Evolutionary conservation across 2,329 filamentous ascomycete species (phyloP).

Genomic region (Fusarium sp.): DNA sequence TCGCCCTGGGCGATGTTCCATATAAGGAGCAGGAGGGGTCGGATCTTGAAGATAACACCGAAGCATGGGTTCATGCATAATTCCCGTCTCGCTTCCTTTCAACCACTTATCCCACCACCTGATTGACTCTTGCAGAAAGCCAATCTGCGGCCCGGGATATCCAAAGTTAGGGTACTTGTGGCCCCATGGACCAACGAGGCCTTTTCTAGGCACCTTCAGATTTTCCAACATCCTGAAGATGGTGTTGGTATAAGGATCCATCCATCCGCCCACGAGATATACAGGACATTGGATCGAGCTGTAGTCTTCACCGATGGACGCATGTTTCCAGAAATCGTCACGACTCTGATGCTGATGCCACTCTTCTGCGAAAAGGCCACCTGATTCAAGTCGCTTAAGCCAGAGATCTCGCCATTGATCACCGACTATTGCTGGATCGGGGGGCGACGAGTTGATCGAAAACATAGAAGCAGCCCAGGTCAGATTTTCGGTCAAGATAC

Average conservation of each 20-base stretch:
- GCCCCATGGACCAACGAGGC: slow-evolving; percentile 1
- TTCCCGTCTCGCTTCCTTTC: neutral
- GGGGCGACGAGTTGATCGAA: neutral
- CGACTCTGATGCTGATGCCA: slow-evolving; percentile 1
- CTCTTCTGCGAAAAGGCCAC: neutral
- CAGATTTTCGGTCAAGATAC: neutral
- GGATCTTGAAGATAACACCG: neutral
- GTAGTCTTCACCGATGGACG: neutral
- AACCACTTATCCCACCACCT: slow-evolving; percentile 9
- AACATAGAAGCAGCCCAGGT: slow-evolving; percentile 12
- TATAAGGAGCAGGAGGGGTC: neutral
- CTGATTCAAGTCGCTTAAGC: neutral
- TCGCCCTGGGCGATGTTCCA: neutral
- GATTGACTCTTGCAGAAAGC: neutral
- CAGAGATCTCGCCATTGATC: slow-evolving; percentile 1
- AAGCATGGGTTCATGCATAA: slow-evolving; percentile 3
- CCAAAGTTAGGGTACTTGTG: slow-evolving; percentile 5
- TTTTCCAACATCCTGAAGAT: slow-evolving; percentile 12
- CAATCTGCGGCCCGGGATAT: neutral
- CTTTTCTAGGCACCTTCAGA: neutral
- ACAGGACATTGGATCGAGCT: neutral
- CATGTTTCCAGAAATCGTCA: slow-evolving; percentile 2
- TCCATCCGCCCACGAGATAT: neutral
- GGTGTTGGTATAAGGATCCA: slow-evolving; percentile 8
- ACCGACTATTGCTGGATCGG: neutral